Evolutionary conservation across 2,329 filamentous ascomycete species (phyloP).

Genomic region (Madurella fahalii): DNA sequence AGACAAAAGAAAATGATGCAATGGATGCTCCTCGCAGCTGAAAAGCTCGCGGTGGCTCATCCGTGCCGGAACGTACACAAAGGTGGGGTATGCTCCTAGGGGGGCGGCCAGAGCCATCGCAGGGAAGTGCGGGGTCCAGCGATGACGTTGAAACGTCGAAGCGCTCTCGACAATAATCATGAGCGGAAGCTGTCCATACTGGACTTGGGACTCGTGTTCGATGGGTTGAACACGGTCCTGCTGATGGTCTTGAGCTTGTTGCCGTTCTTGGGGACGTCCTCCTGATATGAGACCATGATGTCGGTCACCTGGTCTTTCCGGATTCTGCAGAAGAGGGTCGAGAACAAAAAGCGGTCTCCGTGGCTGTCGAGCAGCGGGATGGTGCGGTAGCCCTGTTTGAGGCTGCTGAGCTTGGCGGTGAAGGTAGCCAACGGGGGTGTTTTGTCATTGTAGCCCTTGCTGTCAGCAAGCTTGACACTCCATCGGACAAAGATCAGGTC

Average conservation of each 20-base stretch:
- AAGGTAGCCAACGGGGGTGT: slow-evolving; percentile 74
- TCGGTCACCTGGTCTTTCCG: slow-evolving; percentile 58
- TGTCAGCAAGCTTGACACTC: slow-evolving; percentile 78
- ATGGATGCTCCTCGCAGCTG: background rate
- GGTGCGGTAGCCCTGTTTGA: slow-evolving; percentile 90
- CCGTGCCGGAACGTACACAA: background rate
- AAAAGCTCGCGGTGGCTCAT: background rate
- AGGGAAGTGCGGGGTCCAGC: background rate
- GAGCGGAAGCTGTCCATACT: slow-evolving; percentile 38
- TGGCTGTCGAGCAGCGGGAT: slow-evolving; percentile 83
- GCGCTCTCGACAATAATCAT: background rate
- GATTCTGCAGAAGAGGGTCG: slow-evolving; percentile 88
- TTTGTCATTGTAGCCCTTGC: slow-evolving; percentile 64
- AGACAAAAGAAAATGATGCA: slow-evolving; percentile 2
- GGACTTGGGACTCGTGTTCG: slow-evolving; percentile 48
- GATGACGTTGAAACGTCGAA: background rate
- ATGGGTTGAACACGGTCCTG: slow-evolving; percentile 54
- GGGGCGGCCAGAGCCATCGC: background rate
- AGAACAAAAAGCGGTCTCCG: slow-evolving; percentile 91
- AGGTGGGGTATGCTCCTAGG: background rate
- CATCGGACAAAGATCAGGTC: slow-evolving; percentile 91
- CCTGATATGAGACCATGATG: slow-evolving; percentile 50
- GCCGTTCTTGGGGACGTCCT: slow-evolving; percentile 38
- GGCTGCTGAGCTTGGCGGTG: slow-evolving; percentile 83
- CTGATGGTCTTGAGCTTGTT: slow-evolving; percentile 55